Percentiles rank a stretch among this genome's conserved stretches.
Conservation (phyloP, 805 yeast species). For the Schwanniomyces yamadae region DNA sequence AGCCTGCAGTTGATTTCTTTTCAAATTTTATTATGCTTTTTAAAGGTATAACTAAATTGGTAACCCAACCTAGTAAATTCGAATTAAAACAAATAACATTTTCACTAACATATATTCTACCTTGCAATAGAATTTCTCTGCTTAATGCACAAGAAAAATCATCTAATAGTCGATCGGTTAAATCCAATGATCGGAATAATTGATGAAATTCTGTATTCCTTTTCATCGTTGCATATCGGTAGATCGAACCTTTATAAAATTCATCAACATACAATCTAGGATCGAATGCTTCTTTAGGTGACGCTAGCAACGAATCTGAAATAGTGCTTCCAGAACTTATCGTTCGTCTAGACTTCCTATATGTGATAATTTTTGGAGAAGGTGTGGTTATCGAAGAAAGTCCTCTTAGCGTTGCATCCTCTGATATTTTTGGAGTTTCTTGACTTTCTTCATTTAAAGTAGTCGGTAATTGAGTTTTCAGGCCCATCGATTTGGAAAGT, state of each 20-base stretch:
- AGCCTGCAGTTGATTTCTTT: constrained; percentile 80
- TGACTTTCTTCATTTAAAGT: constrained; percentile 3
- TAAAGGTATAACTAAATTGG: constrained; percentile 69
- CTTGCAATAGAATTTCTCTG: constrained; percentile 83
- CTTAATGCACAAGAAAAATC: constrained; percentile 90
- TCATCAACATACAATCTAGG: constrained; percentile 56
- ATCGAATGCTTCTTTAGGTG: constrained; percentile 28
- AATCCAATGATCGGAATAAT: constrained; percentile 65
- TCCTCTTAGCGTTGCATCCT: not conserved
- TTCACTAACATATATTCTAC: constrained; percentile 79
- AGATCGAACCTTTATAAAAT: constrained; percentile 54
- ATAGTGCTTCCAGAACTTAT: constrained; percentile 29
- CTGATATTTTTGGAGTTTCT: not conserved
- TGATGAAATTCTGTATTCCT: constrained; percentile 76
- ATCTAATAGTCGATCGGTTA: constrained; percentile 71
- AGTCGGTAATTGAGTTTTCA: not conserved
- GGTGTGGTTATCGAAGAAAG: not conserved
- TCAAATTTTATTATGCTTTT: constrained; percentile 73
- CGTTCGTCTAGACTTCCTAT: constrained; percentile 34
- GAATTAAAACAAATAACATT: constrained; percentile 82
- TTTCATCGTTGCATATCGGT: constrained; percentile 60
- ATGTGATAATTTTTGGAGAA: constrained; percentile 40
- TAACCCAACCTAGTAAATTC: constrained; percentile 86
- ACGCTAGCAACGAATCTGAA: constrained; percentile 9
- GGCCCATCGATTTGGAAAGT: not conserved